Percentiles rank a stretch among this genome's conserved stretches.
Evolutionary conservation across 2,329 filamentous ascomycete genomes (phyloP).

Genomic region (Westerdykella ornata): DNA sequence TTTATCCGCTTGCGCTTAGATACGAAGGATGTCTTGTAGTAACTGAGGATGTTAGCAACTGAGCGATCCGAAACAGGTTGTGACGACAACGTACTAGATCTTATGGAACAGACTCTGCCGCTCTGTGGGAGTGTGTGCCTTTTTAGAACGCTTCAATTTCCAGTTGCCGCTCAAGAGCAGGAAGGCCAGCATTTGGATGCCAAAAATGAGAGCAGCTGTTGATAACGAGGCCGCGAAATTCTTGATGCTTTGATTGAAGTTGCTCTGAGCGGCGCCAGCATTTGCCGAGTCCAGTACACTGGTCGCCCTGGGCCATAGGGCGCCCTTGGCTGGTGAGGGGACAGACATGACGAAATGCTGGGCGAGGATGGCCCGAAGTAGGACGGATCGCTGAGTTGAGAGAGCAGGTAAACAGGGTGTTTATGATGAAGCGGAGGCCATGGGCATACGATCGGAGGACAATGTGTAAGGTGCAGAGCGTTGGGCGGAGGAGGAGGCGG

Average conservation of each 20-base stretch:
- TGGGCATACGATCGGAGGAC: neutral
- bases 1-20: slow-evolving; percentile 30
- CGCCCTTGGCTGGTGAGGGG: too few species aligned
- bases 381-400: neutral
- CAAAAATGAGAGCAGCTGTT: slow-evolving; percentile 32
- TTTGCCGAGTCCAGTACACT: neutral
- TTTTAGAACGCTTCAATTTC: slow-evolving; percentile 25
- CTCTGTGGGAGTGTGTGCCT: slow-evolving; percentile 14
- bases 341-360: too few species aligned
- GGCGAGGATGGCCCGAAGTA: too few species aligned
- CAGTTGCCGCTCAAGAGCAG: slow-evolving; percentile 35
- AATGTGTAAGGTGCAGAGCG: neutral
- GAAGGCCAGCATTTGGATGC: slow-evolving; percentile 30
- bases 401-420: neutral
- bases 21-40: slow-evolving; percentile 36
- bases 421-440: neutral
- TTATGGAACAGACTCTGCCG: slow-evolving; percentile 34
- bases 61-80: neutral
- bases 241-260: slow-evolving; percentile 31
- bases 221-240: slow-evolving; percentile 35
- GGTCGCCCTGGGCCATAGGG: too few species aligned
- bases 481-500: neutral
- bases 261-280: slow-evolving; percentile 10
- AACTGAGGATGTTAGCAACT: slow-evolving; percentile 23
- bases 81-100: slow-evolving; percentile 28